Evolutionary conservation across 176 grass and related monocot species (phyloP), one percentile per base, ranked within the genome.

Genomic region (Guadua angustifolia): DNA sequence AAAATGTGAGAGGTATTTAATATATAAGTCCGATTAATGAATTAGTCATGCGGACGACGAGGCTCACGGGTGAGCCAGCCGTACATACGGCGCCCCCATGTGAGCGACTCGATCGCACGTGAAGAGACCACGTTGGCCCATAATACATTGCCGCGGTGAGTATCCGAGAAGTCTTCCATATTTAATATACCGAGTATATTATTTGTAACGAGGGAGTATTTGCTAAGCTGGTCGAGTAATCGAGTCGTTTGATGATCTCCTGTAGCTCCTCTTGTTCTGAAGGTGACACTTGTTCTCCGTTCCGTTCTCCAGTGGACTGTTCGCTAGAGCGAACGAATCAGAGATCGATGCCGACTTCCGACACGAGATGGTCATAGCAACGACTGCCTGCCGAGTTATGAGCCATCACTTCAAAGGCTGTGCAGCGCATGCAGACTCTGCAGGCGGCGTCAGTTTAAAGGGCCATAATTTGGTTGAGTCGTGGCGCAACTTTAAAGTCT

Each of bases 341-440:
- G 46, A 35, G 35, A 24, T 4, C 5, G 79, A 70, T 22, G 71
- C 43, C 22, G 79, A 88, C 64, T 15, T 71, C 79, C 80, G 65
- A 24, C 80, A 73, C 44, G 11, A 40, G 52, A 62, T 18, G 74
- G 42, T 16, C 42, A 40, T 64, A 38, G 26, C 72, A 29, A n/a
- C 72, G 25, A 66, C 63, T 1, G 21, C 71, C 25, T 0, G 26
- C 78, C 17, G 35, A 84, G 69, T 33, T 73, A 19, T 3, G 82
- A 55, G 59, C 10, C 12, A 15, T 15, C 3, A 13, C 5, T 15
- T 74, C 26, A 25, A 29, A 29, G 62, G 29, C 62, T 3, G 14
- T 65, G 61, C 26, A 35, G 60, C 60, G 60, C 25, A 15, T 16
- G 25, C 60, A 63, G 25, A 7, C 12, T 16, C 25, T 65, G 29